Evolutionary conservation across 495 filamentous ascomycete species (phyloP).

Genomic region (Penicillium samsonianum): DNA sequence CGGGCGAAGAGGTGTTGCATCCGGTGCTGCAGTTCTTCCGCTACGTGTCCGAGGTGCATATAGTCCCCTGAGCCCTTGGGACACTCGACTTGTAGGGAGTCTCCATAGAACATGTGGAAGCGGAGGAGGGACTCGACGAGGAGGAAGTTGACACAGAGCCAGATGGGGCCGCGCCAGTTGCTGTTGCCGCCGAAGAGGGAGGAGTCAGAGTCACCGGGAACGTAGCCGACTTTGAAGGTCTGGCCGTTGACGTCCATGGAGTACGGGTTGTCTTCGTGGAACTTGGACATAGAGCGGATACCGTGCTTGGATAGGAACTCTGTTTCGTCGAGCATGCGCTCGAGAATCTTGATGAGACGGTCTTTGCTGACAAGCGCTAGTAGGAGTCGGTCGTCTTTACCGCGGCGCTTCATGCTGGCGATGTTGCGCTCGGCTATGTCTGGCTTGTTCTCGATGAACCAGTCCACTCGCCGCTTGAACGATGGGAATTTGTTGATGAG

Average conservation of each 20-base stretch:
- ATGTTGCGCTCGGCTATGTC: slow-evolving; percentile 91
- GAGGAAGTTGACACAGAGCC: slow-evolving; percentile 95
- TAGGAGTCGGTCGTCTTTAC: slow-evolving; percentile 83
- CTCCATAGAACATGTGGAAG: slow-evolving; percentile 95
- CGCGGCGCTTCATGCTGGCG: slow-evolving; percentile 82
- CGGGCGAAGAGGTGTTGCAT: slow-evolving; percentile 88
- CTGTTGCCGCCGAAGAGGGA: slow-evolving; percentile 94
- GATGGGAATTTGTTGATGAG: slow-evolving; percentile 86
- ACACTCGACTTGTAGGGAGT: slow-evolving; percentile 84
- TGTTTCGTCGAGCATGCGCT: slow-evolving; percentile 89
- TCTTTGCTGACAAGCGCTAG: slow-evolving; percentile 88
- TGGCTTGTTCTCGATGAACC: slow-evolving; percentile 84
- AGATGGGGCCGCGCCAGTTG: slow-evolving; percentile 94
- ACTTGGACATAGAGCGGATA: slow-evolving; percentile 91
- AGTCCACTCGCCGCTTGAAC: slow-evolving; percentile 91
- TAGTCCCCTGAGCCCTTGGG: slow-evolving; percentile 90
- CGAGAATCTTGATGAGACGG: slow-evolving; percentile 78
- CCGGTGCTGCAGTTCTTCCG: slow-evolving; percentile 93
- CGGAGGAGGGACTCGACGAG: slow-evolving; percentile 88
- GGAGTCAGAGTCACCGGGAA: slow-evolving; percentile 92
- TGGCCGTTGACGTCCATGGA: slow-evolving; percentile 96
- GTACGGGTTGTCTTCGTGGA: slow-evolving; percentile 85
- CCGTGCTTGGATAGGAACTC: slow-evolving; percentile 91
- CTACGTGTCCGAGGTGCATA: slow-evolving; percentile 96
- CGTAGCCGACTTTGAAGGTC: slow-evolving; percentile 82